A percentile compares a stretch with the other conserved stretches of the same genome.
Evolutionary conservation across 1,284 basidiomycete species (phyloP).

Genomic region (Xerocomus amazonicus): DNA sequence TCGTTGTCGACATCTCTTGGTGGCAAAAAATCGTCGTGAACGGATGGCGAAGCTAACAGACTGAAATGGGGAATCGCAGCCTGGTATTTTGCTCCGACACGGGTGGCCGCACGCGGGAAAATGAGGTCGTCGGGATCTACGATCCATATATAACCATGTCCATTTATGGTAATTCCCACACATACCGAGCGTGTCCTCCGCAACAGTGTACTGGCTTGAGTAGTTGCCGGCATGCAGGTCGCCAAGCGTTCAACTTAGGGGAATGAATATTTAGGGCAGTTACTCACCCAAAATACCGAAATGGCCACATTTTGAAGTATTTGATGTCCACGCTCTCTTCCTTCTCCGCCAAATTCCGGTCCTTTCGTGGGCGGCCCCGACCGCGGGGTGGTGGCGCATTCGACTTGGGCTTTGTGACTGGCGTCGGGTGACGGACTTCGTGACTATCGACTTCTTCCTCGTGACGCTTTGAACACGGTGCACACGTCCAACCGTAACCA

Average conservation of each 20-base stretch:
- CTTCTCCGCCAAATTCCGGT: constrained; percentile 61
- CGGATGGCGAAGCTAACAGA: constrained; percentile 30
- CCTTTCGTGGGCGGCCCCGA: constrained; percentile 71
- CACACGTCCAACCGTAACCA: constrained; percentile 98
- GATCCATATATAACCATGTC: constrained; percentile 23
- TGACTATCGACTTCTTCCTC: constrained; percentile 84
- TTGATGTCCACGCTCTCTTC: constrained; percentile 75
- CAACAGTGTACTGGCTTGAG: constrained; percentile 79
- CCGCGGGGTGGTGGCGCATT: constrained; percentile 64
- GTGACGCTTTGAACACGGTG: constrained; percentile 84
- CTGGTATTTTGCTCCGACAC: constrained; percentile 86
- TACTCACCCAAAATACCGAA: constrained; percentile 91
- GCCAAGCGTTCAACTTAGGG: constrained; percentile 4
- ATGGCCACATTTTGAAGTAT: constrained; percentile 93
- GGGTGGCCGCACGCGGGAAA: constrained; percentile 86
- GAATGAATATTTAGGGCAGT: constrained; percentile 1
- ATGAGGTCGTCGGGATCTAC: constrained; percentile 91
- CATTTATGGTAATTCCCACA: constrained; percentile 22
- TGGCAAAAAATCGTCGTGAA: constrained; percentile 31
- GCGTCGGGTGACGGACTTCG: constrained; percentile 54
- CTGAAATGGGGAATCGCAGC: constrained; percentile 51
- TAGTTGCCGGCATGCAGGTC: constrained; percentile 14
- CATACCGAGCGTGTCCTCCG: constrained; percentile 85
- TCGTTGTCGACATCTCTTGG: constrained; percentile 29
- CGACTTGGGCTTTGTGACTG: constrained; percentile 56